A percentile compares a stretch with the other conserved stretches of the same genome.
Evolutionary conservation across 129 eudicot genomes (phyloP).

Genomic region (Oenanthe sinensis): DNA sequence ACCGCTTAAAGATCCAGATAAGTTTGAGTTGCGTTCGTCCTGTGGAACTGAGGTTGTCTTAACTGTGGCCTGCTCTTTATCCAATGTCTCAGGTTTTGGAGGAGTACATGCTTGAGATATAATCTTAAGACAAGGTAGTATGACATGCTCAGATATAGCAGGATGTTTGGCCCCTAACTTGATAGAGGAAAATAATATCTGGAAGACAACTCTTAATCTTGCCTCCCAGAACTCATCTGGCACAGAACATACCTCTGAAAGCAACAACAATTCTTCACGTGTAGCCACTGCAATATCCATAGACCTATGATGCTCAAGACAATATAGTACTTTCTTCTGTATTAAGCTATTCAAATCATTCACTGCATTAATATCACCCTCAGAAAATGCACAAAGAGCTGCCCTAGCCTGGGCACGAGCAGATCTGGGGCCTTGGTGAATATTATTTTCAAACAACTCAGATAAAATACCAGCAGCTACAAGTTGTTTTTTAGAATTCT

Average conservation of each 20-base stretch:
- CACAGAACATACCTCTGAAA: slow-evolving; percentile 90
- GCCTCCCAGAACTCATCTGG: slow-evolving; percentile 98
- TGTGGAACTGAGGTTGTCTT: slow-evolving; percentile 36
- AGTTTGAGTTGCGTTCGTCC: slow-evolving; percentile 39
- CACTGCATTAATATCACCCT: slow-evolving; percentile 84
- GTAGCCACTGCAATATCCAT: slow-evolving; percentile 95
- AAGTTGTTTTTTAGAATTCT: slow-evolving; percentile 79
- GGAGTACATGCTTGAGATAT: slow-evolving; percentile 95
- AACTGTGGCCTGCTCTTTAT: slow-evolving; percentile 54
- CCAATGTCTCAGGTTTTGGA: slow-evolving; percentile 80
- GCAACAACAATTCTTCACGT: slow-evolving; percentile 84
- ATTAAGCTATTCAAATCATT: slow-evolving; percentile 66
- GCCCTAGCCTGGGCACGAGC: slow-evolving; percentile 97
- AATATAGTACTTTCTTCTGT: slow-evolving; percentile 84
- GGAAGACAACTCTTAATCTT: slow-evolving; percentile 90
- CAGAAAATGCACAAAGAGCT: slow-evolving; percentile 91
- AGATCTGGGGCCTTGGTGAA: slow-evolving; percentile 96
- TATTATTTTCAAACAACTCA: slow-evolving; percentile 91
- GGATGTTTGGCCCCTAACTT: slow-evolving; percentile 95
- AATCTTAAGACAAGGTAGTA: slow-evolving; percentile 90
- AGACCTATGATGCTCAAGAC: slow-evolving; percentile 98
- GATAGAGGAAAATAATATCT: slow-evolving; percentile 79
- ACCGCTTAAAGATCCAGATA: slow-evolving; percentile 35
- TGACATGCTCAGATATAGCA: slow-evolving; percentile 91
- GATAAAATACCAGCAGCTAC: slow-evolving; percentile 82